A percentile compares a stretch with the other conserved stretches of the same genome.
These are phyloP conservation scores for Didymella sp. DNA, from an alignment of 2,329 filamentous ascomycete species.

Conservation along the genomic window DNA sequence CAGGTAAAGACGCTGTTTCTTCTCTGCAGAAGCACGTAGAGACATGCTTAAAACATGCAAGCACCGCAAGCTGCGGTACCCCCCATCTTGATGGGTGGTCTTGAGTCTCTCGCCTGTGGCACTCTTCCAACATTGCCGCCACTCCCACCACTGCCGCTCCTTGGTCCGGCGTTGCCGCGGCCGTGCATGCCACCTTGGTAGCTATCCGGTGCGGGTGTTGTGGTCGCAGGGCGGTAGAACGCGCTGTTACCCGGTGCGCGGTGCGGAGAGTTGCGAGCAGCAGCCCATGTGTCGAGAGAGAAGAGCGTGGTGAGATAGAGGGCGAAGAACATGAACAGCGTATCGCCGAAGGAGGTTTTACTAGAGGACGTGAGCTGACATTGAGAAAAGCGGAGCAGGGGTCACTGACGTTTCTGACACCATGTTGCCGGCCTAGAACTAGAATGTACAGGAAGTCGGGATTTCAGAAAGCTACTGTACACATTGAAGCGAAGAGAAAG, in stretches of 20 bases:
- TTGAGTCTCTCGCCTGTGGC: constrained; percentile 31
- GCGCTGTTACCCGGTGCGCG: constrained; percentile 32
- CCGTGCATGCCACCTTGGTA: constrained; percentile 46
- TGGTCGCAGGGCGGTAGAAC: constrained; percentile 34
- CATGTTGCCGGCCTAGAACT: neutral
- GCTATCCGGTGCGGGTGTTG: constrained; percentile 28
- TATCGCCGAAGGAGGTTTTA: constrained; percentile 20
- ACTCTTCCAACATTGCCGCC: constrained; percentile 32
- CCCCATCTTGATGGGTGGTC: constrained; percentile 39
- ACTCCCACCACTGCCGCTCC: constrained; percentile 18
- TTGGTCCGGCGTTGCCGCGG: constrained; percentile 30
- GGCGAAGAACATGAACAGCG: constrained; percentile 44
- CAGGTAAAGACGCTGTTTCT: too few relatives aligned
- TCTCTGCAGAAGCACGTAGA: neutral
- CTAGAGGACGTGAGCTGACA: constrained; percentile 12
- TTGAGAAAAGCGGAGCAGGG: neutral
- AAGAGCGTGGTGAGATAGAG: constrained; percentile 52
- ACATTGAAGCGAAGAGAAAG: neutral
- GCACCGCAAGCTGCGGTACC: constrained; percentile 40
- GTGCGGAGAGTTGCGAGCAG: constrained; percentile 44
- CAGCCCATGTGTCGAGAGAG: constrained; percentile 47
- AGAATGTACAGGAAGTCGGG: neutral
- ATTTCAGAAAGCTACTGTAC: neutral
- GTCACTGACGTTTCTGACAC: constrained; percentile 9
- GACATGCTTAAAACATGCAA: constrained; percentile 30